Evolutionary conservation across 768 basidiomycete genomes (phyloP), one percentile per base, ranked within the genome.

Genomic region (Lactifluus hygrophoroides): DNA sequence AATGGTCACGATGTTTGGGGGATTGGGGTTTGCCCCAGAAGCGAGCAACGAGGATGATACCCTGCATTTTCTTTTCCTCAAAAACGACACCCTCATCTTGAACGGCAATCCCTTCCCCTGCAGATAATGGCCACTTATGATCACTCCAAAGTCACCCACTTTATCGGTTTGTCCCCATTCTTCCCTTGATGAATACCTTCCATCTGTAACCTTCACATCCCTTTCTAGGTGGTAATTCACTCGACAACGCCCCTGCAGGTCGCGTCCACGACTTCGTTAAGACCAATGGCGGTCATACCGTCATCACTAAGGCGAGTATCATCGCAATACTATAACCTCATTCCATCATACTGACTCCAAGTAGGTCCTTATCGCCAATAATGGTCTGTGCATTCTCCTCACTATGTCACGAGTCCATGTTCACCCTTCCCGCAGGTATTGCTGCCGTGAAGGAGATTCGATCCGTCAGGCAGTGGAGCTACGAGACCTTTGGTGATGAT

Each of bases 361-460:
- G n/a, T 52, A 98, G 95, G 88, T 98, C 66, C 88, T 98, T 66
- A 98, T 99, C 72, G 94, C 94, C 63, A 98, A 98, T 74, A 98
- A 98, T 72, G 95, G 94, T 89, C 66, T 47, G 72, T 68, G 51
- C 43, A 40, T 44, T 9, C 37, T 48, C 25, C 19, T 5, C 21
- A 42, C 34, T 40, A 14, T 28, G 23, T 49, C 9, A 13, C 59
- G 23, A 32, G 14, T n/a, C 3, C 2, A 7, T 8, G 35, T 57
- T 52, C 57, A 66, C 56, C 64, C 69, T 50, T 35, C 52, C 34
- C 56, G n/a, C 63, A 90, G 90, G 91, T 80, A 99, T 97, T 68
- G 95, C 95, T 51, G 96, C 94, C 54, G 96, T 99, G 49, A 99
- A 99, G 74, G 96, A 98, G 76, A 99, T 99, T 68, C 86, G 96